Percentiles rank a stretch among this genome's conserved stretches.
Evolutionary conservation across 2,329 filamentous ascomycete species (phyloP).

Genomic region (Lachnellula cervina): DNA sequence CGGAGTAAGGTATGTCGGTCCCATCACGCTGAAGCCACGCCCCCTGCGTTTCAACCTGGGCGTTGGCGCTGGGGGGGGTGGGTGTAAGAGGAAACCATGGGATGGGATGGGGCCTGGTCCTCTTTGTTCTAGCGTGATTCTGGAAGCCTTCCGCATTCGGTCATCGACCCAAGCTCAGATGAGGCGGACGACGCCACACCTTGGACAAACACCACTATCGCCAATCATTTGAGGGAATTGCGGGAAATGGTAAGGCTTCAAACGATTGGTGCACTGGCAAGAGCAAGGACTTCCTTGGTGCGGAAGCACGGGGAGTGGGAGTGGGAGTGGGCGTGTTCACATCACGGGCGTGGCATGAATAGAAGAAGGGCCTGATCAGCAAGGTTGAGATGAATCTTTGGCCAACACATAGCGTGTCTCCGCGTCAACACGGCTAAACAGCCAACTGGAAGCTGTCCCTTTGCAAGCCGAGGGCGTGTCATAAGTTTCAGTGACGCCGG

Average conservation of each 20-base stretch:
- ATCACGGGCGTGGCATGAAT: neutral
- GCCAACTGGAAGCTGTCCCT: neutral
- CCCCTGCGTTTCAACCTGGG: conserved; percentile 2
- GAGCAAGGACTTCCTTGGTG: neutral
- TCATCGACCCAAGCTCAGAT: neutral
- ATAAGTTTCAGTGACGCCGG: neutral
- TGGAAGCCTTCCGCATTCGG: neutral
- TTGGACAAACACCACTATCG: neutral
- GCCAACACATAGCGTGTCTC: neutral
- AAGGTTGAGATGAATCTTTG: neutral
- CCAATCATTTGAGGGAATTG: neutral
- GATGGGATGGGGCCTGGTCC: neutral
- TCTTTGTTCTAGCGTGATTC: neutral
- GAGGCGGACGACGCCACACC: neutral
- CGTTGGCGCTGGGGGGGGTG: neutral
- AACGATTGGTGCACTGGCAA: neutral
- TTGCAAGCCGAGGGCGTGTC: neutral
- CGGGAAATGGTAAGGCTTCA: neutral
- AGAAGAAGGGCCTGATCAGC: neutral
- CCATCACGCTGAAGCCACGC: neutral
- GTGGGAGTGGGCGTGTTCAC: neutral
- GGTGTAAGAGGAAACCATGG: neutral
- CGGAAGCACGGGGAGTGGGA: neutral
- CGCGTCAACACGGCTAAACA: neutral
- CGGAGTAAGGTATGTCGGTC: neutral